Evolutionary conservation across 768 basidiomycete species (phyloP).

Genomic region (Mycena latifolia): DNA sequence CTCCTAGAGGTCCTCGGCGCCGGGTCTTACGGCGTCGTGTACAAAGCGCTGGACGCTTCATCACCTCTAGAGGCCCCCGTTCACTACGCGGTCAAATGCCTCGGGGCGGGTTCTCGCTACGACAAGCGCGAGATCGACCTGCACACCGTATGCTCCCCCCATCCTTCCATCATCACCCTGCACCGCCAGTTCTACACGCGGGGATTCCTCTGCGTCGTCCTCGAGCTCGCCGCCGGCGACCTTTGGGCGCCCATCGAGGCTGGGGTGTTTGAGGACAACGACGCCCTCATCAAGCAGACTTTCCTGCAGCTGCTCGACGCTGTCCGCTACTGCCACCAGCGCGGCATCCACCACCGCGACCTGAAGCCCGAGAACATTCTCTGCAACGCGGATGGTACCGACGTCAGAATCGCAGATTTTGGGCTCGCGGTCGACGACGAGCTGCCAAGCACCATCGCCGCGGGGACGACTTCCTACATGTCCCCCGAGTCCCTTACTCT

Average conservation of each 20-base stretch:
- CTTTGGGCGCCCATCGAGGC: neutral
- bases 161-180: neutral
- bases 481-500: conserved; percentile 15
- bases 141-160: neutral
- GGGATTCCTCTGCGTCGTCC: neutral
- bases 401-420: conserved; percentile 65
- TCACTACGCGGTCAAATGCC: conserved; percentile 62
- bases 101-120: conserved; percentile 53
- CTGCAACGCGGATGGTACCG: conserved; percentile 57
- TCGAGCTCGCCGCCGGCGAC: neutral
- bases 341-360: conserved; percentile 64
- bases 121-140: conserved; percentile 43
- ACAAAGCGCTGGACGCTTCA: conserved; percentile 8
- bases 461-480: conserved; percentile 38
- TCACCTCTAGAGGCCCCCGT: neutral
- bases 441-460: conserved; percentile 26
- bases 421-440: conserved; percentile 50
- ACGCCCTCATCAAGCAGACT: neutral
- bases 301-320: neutral
- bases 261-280: neutral
- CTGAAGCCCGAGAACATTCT: conserved; percentile 79
- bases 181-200: neutral
- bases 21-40: conserved; percentile 9
- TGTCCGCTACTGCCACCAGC: conserved; percentile 71
- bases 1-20: conserved; percentile 2